These are phyloP conservation scores for Phlyctochytrium arcticum DNA, from an alignment of 192 early-diverging fungal genomes.

Conservation along the genomic window DNA sequence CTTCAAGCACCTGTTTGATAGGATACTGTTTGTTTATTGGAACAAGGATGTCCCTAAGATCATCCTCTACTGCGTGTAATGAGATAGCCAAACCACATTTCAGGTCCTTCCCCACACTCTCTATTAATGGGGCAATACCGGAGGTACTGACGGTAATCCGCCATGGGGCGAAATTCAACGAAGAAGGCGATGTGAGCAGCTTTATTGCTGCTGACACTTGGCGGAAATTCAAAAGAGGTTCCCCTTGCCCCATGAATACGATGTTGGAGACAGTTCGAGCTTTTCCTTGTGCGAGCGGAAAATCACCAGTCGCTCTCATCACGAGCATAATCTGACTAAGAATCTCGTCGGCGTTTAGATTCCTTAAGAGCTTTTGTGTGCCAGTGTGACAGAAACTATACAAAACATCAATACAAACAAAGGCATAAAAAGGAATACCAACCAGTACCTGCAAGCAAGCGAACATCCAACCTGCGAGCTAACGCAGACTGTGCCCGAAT, in stretches of 20 bases:
- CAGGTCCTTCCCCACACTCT: conserved; percentile 66
- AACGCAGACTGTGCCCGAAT: conserved; percentile 69
- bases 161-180: conserved; percentile 59
- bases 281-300: conserved; percentile 44
- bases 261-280: conserved; percentile 66
- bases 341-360: conserved; percentile 69
- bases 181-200: conserved; percentile 16
- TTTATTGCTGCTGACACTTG: conserved; percentile 37
- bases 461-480: conserved; percentile 85
- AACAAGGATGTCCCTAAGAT: conserved; percentile 70
- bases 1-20: conserved; percentile 62
- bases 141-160: conserved; percentile 82
- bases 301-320: conserved; percentile 33
- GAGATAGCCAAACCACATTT: conserved; percentile 71
- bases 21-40: conserved; percentile 85
- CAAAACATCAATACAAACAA: too few species aligned
- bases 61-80: conserved; percentile 78
- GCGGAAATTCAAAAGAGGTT: conserved; percentile 82
- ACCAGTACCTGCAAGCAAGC: conserved; percentile 58
- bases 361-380: conserved; percentile 76
- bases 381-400: conserved; percentile 84
- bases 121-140: conserved; percentile 79
- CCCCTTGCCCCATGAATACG: conserved; percentile 93
- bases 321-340: conserved; percentile 40
- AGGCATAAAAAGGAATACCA: too few species aligned